A percentile compares a stretch with the other conserved stretches of the same genome.
Conservation (phyloP, 1,284 basidiomycete genomes). For the Apiotrichum montevideense region DNA sequence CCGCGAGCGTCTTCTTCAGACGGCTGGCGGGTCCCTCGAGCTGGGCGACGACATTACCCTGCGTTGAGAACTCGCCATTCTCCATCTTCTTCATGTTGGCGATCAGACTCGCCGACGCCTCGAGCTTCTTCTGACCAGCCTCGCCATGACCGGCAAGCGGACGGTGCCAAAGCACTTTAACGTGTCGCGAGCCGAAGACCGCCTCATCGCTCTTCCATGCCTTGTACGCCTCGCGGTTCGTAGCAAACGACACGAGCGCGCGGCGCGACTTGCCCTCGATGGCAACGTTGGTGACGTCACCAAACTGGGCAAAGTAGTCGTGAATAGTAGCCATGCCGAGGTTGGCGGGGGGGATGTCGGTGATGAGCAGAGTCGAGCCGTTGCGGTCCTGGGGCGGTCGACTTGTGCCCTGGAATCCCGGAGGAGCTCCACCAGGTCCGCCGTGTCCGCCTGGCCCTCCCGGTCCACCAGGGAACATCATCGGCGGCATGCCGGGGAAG, state of each 20-base stretch:
- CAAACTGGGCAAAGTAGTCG: slow-evolving; percentile 86
- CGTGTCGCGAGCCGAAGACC: slow-evolving; percentile 87
- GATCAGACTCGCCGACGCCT: slow-evolving; percentile 66
- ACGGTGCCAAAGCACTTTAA: slow-evolving; percentile 89
- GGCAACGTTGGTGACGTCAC: slow-evolving; percentile 86
- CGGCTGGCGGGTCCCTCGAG: slow-evolving; percentile 33
- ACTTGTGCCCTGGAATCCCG: slow-evolving; percentile 16
- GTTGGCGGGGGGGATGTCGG: slow-evolving; percentile 83
- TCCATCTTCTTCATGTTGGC: slow-evolving; percentile 53
- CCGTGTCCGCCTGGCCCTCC: slow-evolving; percentile 6
- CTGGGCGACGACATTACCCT: slow-evolving; percentile 26
- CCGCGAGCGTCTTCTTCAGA: slow-evolving; percentile 33
- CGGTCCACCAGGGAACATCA: slow-evolving; percentile 14
- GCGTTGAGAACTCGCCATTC: slow-evolving; percentile 22
- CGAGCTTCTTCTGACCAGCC: slow-evolving; percentile 64
- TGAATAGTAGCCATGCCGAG: slow-evolving; percentile 72
- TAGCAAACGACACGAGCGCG: slow-evolving; percentile 79
- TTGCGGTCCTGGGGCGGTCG: slow-evolving; percentile 51
- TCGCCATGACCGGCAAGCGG: slow-evolving; percentile 81
- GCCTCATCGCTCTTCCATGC: slow-evolving; percentile 92
- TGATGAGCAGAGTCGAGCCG: slow-evolving; percentile 83
- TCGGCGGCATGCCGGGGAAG: slow-evolving; percentile 20
- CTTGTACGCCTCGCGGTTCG: slow-evolving; percentile 74
- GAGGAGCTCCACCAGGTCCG: neutral
- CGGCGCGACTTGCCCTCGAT: slow-evolving; percentile 68